Percentiles rank a stretch among this genome's conserved stretches.
Conservation (phyloP, 352 stramenopile genomes). For the Halophytophthora polymorphica region DNA sequence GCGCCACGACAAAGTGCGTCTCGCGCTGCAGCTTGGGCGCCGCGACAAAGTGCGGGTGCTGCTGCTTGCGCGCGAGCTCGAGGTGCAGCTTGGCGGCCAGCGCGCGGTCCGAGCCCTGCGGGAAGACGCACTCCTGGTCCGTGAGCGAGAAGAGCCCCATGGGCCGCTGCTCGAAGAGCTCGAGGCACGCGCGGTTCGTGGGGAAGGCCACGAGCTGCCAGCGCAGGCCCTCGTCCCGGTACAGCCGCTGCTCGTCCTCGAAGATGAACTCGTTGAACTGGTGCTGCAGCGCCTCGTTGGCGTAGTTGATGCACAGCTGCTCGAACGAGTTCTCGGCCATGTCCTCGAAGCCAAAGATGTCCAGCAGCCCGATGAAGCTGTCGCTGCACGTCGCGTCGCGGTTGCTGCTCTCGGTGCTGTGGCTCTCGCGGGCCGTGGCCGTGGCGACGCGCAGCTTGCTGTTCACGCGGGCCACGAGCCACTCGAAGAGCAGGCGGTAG, state of each 20-base stretch:
- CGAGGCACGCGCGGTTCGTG: slow-evolving; percentile 74
- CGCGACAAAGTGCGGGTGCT: slow-evolving; percentile 53
- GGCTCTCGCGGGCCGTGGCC: slow-evolving; percentile 6
- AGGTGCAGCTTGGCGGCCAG: slow-evolving; percentile 76
- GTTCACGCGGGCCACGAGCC: slow-evolving; percentile 93
- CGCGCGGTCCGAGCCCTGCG: slow-evolving; percentile 64
- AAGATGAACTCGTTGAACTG: slow-evolving; percentile 93
- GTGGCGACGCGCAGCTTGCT: slow-evolving; percentile 50
- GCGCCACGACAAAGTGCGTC: slow-evolving; percentile 78
- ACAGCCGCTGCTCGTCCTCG: slow-evolving; percentile 83
- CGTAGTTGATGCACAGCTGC: slow-evolving; percentile 91
- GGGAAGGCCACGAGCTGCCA: slow-evolving; percentile 79
- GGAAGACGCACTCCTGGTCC: slow-evolving; percentile 83
- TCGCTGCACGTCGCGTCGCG: slow-evolving; percentile 9
- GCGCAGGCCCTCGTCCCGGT: slow-evolving; percentile 71
- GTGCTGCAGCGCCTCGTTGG: slow-evolving; percentile 85
- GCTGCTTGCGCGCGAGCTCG: slow-evolving; percentile 63
- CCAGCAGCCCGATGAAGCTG: slow-evolving; percentile 73
- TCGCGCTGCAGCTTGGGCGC: slow-evolving; percentile 44
- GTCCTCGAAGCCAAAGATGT: slow-evolving; percentile 90
- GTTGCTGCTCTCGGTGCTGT: slow-evolving; percentile 14
- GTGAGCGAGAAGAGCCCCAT: slow-evolving; percentile 81
- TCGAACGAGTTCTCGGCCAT: slow-evolving; percentile 86
- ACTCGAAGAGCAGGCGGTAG: slow-evolving; percentile 92
- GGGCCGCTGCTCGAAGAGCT: slow-evolving; percentile 75